Evolutionary conservation across 768 basidiomycete species (phyloP).

Genomic region (Xerocomellus intermedius): DNA sequence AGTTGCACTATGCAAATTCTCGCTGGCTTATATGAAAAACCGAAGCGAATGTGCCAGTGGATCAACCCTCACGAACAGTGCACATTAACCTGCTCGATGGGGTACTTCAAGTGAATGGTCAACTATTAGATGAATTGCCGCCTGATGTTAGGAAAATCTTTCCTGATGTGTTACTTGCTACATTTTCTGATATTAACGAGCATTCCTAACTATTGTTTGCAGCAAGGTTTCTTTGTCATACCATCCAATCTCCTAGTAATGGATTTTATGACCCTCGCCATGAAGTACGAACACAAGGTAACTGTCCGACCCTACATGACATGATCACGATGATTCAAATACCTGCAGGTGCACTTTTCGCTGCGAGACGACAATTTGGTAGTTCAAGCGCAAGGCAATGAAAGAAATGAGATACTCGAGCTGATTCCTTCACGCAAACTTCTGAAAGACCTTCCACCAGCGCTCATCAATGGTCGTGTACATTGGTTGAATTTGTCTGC

Average conservation of each 20-base stretch:
- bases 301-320: not conserved
- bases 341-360: not conserved
- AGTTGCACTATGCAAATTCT: not conserved
- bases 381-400: not conserved
- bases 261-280: not conserved
- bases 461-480: slow-evolving; percentile 3
- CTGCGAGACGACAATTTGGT: not conserved
- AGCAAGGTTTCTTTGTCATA: not conserved
- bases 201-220: not conserved
- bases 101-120: not conserved
- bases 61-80: not conserved
- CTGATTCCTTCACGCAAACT: not conserved
- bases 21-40: not conserved
- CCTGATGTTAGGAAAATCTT: not conserved
- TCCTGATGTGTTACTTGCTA: not conserved
- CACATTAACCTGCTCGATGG: not conserved
- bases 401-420: not conserved
- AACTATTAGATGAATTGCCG: not conserved
- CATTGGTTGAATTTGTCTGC: slow-evolving; percentile 27
- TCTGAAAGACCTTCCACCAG: not conserved
- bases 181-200: too few relatives aligned
- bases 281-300: not conserved
- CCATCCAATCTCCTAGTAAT: not conserved
- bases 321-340: not conserved
- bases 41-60: not conserved